Evolutionary conservation across 192 early-diverging fungal species (phyloP).

Genomic region (Umbelopsis sp.): DNA sequence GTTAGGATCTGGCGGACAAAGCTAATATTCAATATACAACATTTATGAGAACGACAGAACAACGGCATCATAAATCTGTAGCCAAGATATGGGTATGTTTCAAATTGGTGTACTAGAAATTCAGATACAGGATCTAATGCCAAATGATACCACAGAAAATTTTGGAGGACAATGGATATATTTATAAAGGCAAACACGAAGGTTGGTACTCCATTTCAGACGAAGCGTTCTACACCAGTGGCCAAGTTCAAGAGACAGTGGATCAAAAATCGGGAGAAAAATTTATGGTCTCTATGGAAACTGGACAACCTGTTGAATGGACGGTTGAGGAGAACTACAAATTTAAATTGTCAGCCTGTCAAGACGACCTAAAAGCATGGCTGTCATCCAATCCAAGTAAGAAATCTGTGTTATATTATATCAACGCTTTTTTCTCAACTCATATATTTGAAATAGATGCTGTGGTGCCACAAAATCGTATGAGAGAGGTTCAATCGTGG

Average conservation of each 20-base stretch:
- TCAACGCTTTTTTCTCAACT: not conserved
- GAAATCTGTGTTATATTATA: conserved; percentile 29
- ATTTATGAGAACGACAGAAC: conserved; percentile 87
- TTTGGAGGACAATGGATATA: conserved; percentile 69
- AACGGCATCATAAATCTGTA: conserved; percentile 71
- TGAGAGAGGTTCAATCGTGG: conserved; percentile 69
- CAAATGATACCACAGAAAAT: conserved; percentile 35
- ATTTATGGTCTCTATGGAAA: conserved; percentile 70
- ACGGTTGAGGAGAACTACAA: conserved; percentile 93
- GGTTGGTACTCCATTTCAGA: conserved; percentile 98
- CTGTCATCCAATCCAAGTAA: conserved; percentile 60
- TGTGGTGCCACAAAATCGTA: conserved; percentile 65
- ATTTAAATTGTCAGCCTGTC: conserved; percentile 73
- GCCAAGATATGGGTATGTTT: conserved; percentile 71
- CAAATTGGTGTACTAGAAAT: not conserved
- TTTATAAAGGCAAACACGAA: conserved; percentile 89
- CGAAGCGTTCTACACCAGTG: conserved; percentile 84
- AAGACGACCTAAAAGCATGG: conserved; percentile 67
- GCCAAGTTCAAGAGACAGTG: conserved; percentile 68
- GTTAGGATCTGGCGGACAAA: conserved; percentile 61
- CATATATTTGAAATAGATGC: conserved; percentile 29
- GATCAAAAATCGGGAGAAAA: conserved; percentile 54
- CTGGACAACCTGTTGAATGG: conserved; percentile 88
- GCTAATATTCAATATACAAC: conserved; percentile 79
- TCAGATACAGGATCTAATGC: not conserved